Evolutionary conservation across 306 rosid genomes (phyloP).

Genomic region (Prunus mira): DNA sequence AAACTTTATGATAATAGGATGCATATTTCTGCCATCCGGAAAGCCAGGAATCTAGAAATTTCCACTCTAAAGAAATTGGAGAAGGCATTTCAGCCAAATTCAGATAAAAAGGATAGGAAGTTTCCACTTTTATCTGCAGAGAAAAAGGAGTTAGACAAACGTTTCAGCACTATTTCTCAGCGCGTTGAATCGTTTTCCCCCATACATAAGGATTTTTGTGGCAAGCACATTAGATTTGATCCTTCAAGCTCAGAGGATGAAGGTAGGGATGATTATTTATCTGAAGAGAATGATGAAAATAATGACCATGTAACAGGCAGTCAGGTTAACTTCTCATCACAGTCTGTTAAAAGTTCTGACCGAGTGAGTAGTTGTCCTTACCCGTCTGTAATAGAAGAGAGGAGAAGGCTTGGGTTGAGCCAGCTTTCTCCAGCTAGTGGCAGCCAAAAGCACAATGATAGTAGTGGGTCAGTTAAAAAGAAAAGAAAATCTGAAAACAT

Average conservation of each 20-base stretch:
- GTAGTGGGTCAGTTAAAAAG: constrained; percentile 36
- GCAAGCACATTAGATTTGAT: constrained; percentile 65
- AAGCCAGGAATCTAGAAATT: constrained; percentile 46
- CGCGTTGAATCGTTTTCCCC: constrained; percentile 77
- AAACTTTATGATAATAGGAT: constrained; percentile 34
- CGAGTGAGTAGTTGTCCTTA: constrained; percentile 81
- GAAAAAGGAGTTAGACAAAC: constrained; percentile 59
- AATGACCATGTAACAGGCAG: constrained; percentile 12
- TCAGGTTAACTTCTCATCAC: constrained; percentile 30
- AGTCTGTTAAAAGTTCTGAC: constrained; percentile 45
- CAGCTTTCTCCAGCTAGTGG: constrained; percentile 30
- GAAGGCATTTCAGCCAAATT: constrained; percentile 17
- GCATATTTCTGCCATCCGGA: constrained; percentile 48
- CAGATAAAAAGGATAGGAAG: constrained; percentile 21
- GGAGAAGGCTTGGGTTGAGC: constrained; percentile 56
- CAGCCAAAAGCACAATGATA: constrained; percentile 28
- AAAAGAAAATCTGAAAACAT: constrained; percentile 23
- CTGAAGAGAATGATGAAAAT: constrained; percentile 1
- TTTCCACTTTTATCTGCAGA: constrained; percentile 38
- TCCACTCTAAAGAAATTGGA: constrained; percentile 17
- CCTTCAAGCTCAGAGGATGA: constrained; percentile 23
- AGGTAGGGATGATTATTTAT: not conserved
- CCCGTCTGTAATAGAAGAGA: constrained; percentile 82
- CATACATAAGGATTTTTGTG: constrained; percentile 42
- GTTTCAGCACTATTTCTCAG: constrained; percentile 58